Evolutionary conservation across 495 filamentous ascomycete genomes (phyloP), one percentile per base, ranked within the genome.

Genomic region (Cercophora sp.): DNA sequence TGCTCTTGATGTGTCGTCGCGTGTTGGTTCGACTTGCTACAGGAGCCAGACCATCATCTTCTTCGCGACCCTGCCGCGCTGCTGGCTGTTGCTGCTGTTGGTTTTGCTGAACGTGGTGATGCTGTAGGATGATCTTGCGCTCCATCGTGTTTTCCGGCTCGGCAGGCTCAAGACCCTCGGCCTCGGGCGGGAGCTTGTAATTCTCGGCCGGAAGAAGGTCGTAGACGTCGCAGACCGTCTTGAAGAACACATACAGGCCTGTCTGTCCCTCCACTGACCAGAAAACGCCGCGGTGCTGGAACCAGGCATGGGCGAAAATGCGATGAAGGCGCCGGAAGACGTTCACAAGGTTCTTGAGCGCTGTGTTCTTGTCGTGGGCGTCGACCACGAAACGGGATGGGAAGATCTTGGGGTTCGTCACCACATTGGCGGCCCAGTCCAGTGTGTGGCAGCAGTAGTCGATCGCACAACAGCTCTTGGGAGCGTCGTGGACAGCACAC

Each of bases 251-350:
- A 65, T 97, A 98, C 1, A 98, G 69, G 8, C 93, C 93, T 40
- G 86, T 86, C 64, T 87, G 79, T 10, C 79, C 79, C 67, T 98
- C 94, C n/a, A 96, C 86, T 32, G 87, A 83, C 91, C 91, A 96
- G 63, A 97, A 98, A n/a, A 95, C 85, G 43, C 83, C 83, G 16
- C 90, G 82, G 64, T 98, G 93, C 67, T 96, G 91, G 67, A 96
- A 98, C 93, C 93, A 98, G 9, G 93, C 93, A 61, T 98, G 93
- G 44, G 93, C 94, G 64, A 97, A 97, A 65, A 98, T 96, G 40
- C 93, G 81, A 67, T 98, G 96, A 44, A 97, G 79, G 6, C 93
- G 79, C 46, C 94, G 81, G 70, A 96, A 96, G 47, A 98, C 91
- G 67, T 95, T 96, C 43, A 88, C 87, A 25, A 98, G 72, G 66